These are phyloP conservation scores for Fistulinella staudtii DNA, from an alignment of 1,284 basidiomycete genomes.

Conservation along the genomic window DNA sequence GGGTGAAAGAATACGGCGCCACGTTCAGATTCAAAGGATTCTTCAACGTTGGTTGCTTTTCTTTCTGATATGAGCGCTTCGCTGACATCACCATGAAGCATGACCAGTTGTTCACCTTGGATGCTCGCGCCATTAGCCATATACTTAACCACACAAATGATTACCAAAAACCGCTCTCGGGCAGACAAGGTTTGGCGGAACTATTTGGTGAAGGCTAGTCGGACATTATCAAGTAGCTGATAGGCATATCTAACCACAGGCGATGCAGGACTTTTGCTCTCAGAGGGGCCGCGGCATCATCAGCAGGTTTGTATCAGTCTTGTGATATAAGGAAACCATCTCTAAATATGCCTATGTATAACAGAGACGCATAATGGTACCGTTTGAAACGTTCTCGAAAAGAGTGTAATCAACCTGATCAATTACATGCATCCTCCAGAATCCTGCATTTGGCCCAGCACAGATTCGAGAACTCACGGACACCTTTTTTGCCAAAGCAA, in stretches of 20 bases:
- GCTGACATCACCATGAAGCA: neutral
- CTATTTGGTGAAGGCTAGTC: constrained; percentile 32
- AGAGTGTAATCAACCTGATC: neutral
- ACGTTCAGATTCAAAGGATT: constrained; percentile 45
- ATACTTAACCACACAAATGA: constrained; percentile 34
- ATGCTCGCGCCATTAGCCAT: constrained; percentile 36
- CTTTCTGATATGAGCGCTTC: neutral
- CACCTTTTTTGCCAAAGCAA: constrained; percentile 55
- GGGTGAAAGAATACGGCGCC: constrained; percentile 50
- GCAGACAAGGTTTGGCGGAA: constrained; percentile 17
- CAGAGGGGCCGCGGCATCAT: constrained; percentile 20
- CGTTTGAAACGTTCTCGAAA: too few species aligned
- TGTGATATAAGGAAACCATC: neutral
- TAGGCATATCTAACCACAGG: neutral
- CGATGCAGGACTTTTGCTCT: constrained; percentile 13
- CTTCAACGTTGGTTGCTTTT: neutral
- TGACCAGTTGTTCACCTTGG: constrained; percentile 29
- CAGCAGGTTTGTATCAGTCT: constrained; percentile 19
- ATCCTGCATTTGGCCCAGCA: neutral
- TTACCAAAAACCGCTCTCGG: constrained; percentile 33
- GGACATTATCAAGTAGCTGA: neutral
- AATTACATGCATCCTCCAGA: neutral
- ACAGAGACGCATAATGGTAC: constrained; percentile 24
- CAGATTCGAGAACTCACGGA: constrained; percentile 3
- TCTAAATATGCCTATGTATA: neutral